Evolutionary conservation across 768 basidiomycete species (phyloP).

Genomic region (Termitomyces sp.): DNA sequence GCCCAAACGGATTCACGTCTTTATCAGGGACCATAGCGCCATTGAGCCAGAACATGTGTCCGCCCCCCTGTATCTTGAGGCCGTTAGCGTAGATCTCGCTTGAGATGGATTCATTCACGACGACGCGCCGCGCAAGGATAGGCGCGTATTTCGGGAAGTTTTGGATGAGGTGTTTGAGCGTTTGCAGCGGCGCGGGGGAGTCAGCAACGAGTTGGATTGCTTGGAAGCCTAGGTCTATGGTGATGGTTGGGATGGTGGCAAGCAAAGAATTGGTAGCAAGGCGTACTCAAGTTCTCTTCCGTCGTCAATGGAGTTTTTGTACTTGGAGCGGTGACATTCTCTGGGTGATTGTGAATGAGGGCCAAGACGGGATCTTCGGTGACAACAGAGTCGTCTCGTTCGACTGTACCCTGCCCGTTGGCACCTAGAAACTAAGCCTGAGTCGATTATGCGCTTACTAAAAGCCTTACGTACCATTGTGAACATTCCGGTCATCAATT

Average conservation of each 20-base stretch:
- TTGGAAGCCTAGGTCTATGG: conserved; percentile 62
- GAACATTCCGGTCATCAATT: conserved; percentile 72
- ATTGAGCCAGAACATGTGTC: conserved; percentile 74
- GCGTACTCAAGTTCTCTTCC: conserved; percentile 49
- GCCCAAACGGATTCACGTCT: conserved; percentile 66
- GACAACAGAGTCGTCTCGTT: conserved; percentile 21
- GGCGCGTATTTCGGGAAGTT: conserved; percentile 88
- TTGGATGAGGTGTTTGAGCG: conserved; percentile 67
- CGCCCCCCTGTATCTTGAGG: conserved; percentile 42
- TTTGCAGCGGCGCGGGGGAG: conserved; percentile 45
- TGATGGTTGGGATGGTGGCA: neutral
- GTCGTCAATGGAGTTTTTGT: conserved; percentile 37
- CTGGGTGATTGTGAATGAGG: conserved; percentile 34
- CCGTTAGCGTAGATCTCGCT: conserved; percentile 57
- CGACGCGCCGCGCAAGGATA: conserved; percentile 65
- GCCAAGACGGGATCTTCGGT: conserved; percentile 28
- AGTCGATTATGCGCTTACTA: neutral
- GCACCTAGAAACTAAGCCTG: conserved; percentile 2
- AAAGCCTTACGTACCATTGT: conserved; percentile 11
- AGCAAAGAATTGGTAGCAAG: neutral
- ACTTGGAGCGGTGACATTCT: conserved; percentile 31
- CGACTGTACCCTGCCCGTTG: conserved; percentile 2
- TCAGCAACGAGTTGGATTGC: conserved; percentile 69
- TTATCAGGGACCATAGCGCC: conserved; percentile 55
- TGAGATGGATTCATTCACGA: conserved; percentile 40